Base-by-base conservation (phyloP, 495 filamentous ascomycete genomes). In the Corynascus novoguineensis region DNA sequence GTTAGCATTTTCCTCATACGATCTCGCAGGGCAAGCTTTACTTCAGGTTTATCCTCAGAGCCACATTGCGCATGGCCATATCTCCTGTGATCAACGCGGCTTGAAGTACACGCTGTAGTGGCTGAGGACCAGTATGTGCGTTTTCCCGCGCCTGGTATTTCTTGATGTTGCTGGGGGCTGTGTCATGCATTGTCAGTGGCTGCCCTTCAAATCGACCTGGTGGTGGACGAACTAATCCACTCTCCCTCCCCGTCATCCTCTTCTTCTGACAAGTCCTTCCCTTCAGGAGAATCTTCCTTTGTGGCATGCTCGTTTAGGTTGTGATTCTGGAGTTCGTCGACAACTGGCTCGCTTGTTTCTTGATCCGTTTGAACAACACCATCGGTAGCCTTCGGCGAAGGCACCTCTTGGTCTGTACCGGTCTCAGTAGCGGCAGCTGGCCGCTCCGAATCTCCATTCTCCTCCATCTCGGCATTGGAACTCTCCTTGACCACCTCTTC, bases 11-110 rank as follows among this genome's bases (percentile, higher is more conserved):
- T 42, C 46, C 5, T 50, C 19, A 3, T 17, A n/a, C n/a, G 2
- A n/a, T 14, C 12, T 45, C 12, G 53, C 11, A 7, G 5, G 17
- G 19, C 7, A 17, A 31, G 53, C 64, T 38, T n/a, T 60, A 70
- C 67, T 95, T 90, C 28, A 99, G 80, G 73, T 96, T 96, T 76
- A 97, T 93, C 60, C 92, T 89, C 10, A 99, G 78, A 2, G 92
- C 76, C 21, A 97, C 89, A 65, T 97, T 97, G 74, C 97, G 90
- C 83, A 97, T 92, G 40, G 93, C 92, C 74, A 88, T 97, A 77
- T 99, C 93, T 55, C 87, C 88, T 0, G 93, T 97, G 60, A 97
- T 85, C 44, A 89, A 83, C 10, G 90, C 95, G 11, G 87, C 89
- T 67, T 91, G 82, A 61, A 95, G 86, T 21, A 80, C 79, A 49